Evolutionary conservation across 2,329 filamentous ascomycete genomes (phyloP).

Genomic region (Tolypocladium tundrense): DNA sequence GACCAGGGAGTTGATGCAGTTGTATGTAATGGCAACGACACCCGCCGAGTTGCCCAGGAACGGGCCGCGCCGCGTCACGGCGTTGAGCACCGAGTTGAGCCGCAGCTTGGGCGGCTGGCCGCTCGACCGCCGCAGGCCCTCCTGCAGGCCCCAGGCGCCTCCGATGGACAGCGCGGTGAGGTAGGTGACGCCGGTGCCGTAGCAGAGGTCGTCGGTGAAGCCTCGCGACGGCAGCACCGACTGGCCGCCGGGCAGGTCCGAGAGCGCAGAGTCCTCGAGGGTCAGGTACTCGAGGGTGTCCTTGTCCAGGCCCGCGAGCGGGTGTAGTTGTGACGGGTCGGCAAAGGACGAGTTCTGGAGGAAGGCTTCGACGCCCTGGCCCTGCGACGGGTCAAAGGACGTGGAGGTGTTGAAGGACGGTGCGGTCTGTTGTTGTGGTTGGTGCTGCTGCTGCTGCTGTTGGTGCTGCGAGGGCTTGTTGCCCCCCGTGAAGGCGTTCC

Average conservation of each 20-base stretch:
- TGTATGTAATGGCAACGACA: constrained; percentile 93
- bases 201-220: constrained; percentile 97
- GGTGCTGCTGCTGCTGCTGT: constrained; percentile 23
- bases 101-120: constrained; percentile 77
- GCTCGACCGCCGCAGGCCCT: constrained; percentile 74
- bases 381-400: constrained; percentile 61
- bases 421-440: constrained; percentile 15
- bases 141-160: constrained; percentile 84
- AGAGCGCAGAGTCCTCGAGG: constrained; percentile 83
- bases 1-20: constrained; percentile 78
- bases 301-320: constrained; percentile 84
- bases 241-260: constrained; percentile 73
- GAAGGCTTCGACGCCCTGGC: constrained; percentile 79
- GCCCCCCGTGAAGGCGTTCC: constrained; percentile 52
- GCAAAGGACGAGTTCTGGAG: constrained; percentile 66
- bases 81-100: constrained; percentile 90
- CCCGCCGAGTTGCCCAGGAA: constrained; percentile 95
- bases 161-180: constrained; percentile 76
- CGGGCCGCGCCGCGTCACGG: constrained; percentile 82
- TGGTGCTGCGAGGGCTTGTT: constrained; percentile 35
- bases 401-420: constrained; percentile 29
- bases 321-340: constrained; percentile 83
- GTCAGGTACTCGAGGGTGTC: constrained; percentile 91
- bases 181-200: constrained; percentile 92
- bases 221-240: constrained; percentile 89